Conservation (phyloP, 2,329 filamentous ascomycete genomes). For the Whalleya microplaca region DNA sequence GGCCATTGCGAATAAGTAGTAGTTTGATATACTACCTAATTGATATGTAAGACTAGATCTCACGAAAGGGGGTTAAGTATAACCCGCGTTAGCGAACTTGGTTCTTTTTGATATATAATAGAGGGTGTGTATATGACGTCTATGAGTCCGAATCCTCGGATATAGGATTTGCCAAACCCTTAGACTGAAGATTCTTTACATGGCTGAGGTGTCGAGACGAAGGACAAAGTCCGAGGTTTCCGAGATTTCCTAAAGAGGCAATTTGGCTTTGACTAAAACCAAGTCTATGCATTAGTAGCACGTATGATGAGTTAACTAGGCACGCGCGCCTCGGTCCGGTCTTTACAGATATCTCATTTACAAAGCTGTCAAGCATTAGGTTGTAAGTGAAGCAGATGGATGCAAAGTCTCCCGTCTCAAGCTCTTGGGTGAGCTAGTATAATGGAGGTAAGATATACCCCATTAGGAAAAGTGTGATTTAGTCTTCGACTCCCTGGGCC, state of each 20-base stretch:
- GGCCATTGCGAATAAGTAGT: constrained; percentile 13
- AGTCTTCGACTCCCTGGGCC: neutral
- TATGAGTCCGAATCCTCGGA: too few species aligned
- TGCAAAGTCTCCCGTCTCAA: too few species aligned
- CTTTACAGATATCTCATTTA: neutral
- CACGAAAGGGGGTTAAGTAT: too few species aligned
- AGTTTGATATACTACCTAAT: neutral
- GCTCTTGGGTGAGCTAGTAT: neutral
- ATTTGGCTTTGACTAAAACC: neutral
- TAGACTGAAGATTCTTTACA: neutral
- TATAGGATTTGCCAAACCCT: neutral
- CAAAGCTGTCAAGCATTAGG: neutral
- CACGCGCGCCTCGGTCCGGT: neutral
- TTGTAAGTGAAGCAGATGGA: neutral
- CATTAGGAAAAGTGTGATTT: constrained; percentile 12
- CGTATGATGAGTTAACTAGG: neutral
- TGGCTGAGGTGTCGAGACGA: neutral
- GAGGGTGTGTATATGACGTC: too few species aligned
- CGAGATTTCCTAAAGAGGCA: neutral
- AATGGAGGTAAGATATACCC: constrained; percentile 21
- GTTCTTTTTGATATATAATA: too few species aligned
- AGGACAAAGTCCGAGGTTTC: neutral
- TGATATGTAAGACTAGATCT: too few species aligned
- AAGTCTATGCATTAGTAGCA: too few species aligned
- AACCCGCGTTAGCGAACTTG: too few species aligned